Evolutionary conservation across 306 rosid species (phyloP), one percentile per base, ranked within the genome.

Genomic region (Luffa aegyptiaca): DNA sequence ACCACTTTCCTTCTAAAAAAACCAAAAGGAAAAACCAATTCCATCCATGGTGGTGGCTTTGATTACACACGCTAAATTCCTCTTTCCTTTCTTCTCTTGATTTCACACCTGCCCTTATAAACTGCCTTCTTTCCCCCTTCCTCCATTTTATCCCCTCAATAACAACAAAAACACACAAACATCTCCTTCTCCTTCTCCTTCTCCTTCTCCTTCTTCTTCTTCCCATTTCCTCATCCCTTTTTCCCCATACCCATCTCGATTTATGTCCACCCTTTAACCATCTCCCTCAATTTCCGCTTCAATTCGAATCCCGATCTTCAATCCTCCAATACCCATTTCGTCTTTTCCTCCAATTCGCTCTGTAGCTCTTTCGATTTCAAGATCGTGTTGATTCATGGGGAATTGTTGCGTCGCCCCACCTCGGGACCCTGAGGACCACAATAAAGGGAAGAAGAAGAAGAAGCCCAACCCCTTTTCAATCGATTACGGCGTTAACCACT

Each of bases 321-420:
- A 13, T 69, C 65, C 68, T 58, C 62, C 42, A n/a, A 37, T 33
- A 20, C 16, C 59, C 42, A 17, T 20, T 35, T 41, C 33, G 51
- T 64, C 1, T 72, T 49, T 75, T 57, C 20, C 0, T 42, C 26
- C 2, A 69, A 42, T 69, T 69, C 31, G n/a, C 18, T 36, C n/a
- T 14, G 20, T 35, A 64, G 62, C 71, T 31, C 33, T 35, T 44
- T 62, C 66, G n/a, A 66, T 31, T 73, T 81, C 14, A 33, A 48
- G 33, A 18, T 65, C 48, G 73, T 49, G 45, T 42, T 66, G 2
- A 71, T 55, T 62, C 80, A 94, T 95, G 98, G 98, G 98, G 21
- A 95, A 91, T 70, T 92, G 97, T 73, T 95, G 98, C 39, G 89
- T 52, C 0, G 75, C 87, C 9, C 97, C 96, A 2, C 97, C 96